Percentiles rank a stretch among this genome's conserved stretches.
These are phyloP conservation scores for Boletus coccyginus DNA, from an alignment of 768 basidiomycete genomes.

Conservation along the genomic window DNA sequence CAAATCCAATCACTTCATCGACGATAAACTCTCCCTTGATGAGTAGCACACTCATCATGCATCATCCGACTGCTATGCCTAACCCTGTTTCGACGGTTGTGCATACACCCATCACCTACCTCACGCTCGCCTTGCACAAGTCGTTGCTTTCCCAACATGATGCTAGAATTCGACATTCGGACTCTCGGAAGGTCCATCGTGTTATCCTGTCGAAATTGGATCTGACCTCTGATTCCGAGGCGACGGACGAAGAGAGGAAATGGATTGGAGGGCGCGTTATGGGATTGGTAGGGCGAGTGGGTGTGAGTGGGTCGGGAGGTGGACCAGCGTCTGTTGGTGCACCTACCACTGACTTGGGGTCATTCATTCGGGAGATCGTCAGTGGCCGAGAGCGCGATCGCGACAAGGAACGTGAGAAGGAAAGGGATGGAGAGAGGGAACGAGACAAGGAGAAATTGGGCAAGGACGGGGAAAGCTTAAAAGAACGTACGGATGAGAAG, in stretches of 20 bases:
- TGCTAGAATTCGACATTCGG: conserved; percentile 34
- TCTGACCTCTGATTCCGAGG: conserved; percentile 30
- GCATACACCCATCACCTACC: conserved; percentile 12
- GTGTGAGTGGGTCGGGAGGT: conserved; percentile 31
- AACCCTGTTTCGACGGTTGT: background rate
- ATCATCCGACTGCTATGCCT: conserved; percentile 17
- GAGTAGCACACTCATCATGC: conserved; percentile 7
- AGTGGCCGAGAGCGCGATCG: conserved; percentile 30
- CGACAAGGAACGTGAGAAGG: conserved; percentile 34
- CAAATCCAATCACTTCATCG: background rate
- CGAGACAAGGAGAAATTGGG: conserved; percentile 37
- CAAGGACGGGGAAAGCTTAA: conserved; percentile 34
- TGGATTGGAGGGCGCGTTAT: conserved; percentile 33
- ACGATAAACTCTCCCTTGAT: conserved; percentile 7
- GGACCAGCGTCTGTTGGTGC: conserved; percentile 44
- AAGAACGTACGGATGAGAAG: conserved; percentile 33
- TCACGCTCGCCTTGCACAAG: conserved; percentile 25
- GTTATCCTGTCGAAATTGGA: conserved; percentile 62
- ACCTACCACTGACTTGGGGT: conserved; percentile 50
- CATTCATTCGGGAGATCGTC: conserved; percentile 47
- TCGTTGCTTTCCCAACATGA: conserved; percentile 29
- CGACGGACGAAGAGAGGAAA: conserved; percentile 30
- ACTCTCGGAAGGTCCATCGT: conserved; percentile 60
- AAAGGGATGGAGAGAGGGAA: conserved; percentile 31
- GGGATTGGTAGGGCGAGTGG: conserved; percentile 38